Base-by-base conservation (phyloP, 306 rosid species). In the Glycine tomentella region DNA sequence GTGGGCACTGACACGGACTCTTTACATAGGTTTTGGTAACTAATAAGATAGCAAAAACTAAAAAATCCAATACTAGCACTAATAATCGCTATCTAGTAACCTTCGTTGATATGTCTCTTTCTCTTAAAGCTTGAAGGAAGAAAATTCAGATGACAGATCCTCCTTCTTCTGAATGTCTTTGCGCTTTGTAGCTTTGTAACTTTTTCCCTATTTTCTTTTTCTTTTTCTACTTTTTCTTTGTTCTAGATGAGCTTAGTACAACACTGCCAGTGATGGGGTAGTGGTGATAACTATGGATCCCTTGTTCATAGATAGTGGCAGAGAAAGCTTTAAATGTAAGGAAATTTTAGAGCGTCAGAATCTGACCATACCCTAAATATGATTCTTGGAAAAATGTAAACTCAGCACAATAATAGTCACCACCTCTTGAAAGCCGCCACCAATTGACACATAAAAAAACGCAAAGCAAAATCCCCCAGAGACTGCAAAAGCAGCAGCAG, bases 21-120 rank as follows among this genome's bases (percentile, higher is more conserved):
- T 44, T 34, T 34, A 51, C 46, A 71, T 25, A 31, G 17, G 58
- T 78, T 53, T 34, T 77, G 5, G 55, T 58, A 8, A 45, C 46
- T 4, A 20, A 25, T 46, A 80, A 40, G 51, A 14, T 14, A 65
- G 51, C 38, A 34, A 84, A 80, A 69, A 56, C 25, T 15, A 56
- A 82, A 38, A 81, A 76, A 73, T 82, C 56, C 70, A 72, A 63
- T 76, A 55, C 50, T 44, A 67, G 40, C 2, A 36, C 40, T 36
- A 36, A 16, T 69, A 68, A 69, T 55, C 40, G 34, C 78, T 85
- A 77, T 74, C 75, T 68, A 77, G 84, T 80, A 69, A 89, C 92
- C 88, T 90, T 66, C 49, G 12, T 64, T 48, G 91, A 87, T 79
- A 85, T 78, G 90, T 92, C 97, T 84, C 84, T 92, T 87, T 90